phyloP scores from a whole-genome alignment of 108 stramenopile genomes.

The Nitzschia sp. region DNA sequence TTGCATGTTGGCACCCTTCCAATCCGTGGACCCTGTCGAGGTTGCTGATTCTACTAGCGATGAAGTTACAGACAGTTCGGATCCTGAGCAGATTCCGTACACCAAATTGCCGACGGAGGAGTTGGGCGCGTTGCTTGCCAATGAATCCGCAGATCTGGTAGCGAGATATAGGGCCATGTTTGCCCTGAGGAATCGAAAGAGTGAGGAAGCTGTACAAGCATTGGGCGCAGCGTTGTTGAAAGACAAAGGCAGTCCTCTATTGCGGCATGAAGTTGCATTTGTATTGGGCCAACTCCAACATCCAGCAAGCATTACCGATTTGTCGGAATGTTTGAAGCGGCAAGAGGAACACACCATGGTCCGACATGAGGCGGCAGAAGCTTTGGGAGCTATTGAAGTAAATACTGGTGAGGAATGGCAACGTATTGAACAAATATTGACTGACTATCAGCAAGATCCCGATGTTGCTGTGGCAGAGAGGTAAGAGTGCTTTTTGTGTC shows the following conservation, averaged over 20 bases:
- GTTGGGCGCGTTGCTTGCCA: slow-evolving; percentile 69
- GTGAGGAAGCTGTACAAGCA: slow-evolving; percentile 72
- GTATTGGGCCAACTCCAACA: slow-evolving; percentile 97
- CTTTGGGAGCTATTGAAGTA: slow-evolving; percentile 93
- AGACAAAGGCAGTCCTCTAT: slow-evolving; percentile 78
- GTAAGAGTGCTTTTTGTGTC: not conserved
- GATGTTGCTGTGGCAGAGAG: slow-evolving; percentile 77
- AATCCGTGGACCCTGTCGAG: slow-evolving; percentile 83
- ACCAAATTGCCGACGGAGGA: slow-evolving; percentile 39
- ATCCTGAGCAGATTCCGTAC: slow-evolving; percentile 55
- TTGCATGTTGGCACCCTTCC: slow-evolving; percentile 84
- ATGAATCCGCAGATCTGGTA: slow-evolving; percentile 74
- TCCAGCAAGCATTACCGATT: slow-evolving; percentile 74
- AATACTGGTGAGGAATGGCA: slow-evolving; percentile 61
- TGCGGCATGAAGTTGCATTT: slow-evolving; percentile 99
- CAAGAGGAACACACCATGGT: slow-evolving; percentile 93
- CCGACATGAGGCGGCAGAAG: slow-evolving; percentile 97
- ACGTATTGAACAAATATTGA: slow-evolving; percentile 69
- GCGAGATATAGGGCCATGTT: slow-evolving; percentile 98
- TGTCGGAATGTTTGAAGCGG: slow-evolving; percentile 66
- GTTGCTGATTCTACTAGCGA: slow-evolving; percentile 17
- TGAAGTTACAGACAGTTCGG: not conserved
- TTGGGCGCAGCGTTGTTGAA: slow-evolving; percentile 71
- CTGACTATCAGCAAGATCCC: slow-evolving; percentile 74
- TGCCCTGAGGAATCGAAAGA: slow-evolving; percentile 90